Base-by-base conservation (phyloP, 345 rosid species). In the Kandelia obovata region DNA sequence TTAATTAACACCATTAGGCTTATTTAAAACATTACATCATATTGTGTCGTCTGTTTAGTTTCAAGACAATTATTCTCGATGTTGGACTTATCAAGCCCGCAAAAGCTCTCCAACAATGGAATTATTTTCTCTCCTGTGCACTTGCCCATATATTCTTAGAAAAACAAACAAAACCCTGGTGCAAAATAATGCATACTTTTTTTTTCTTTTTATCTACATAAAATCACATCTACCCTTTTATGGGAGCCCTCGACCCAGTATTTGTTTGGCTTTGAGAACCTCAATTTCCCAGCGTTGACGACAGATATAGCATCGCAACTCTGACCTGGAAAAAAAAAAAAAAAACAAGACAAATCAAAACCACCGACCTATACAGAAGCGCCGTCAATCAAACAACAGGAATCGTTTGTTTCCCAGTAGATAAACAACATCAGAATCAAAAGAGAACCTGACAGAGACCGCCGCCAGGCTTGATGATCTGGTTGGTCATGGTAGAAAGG, bases 241-340 rank as follows among this genome's bases (percentile, higher is more conserved):
- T 89, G 96, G 49, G 94, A 91, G 78, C 78, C 83, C 79, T 93
- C 91, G 23, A 87, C 83, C 92, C 92, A 85, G 49, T 85, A 89
- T 73, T 87, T 89, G 75, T 84, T 87, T 30, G 89, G 96, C 81
- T 84, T 91, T 0, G 88, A 80, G 78, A 83, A 85, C 73, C 80
- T 82, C 51, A 91, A 80, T 68, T 83, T 87, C 66, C 98, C 97
- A 46, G 94, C 92, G 73, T 83, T 89, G 72, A 79, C 77, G 19
- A 85, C 97, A 62, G 87, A 78, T 67, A 93, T 83, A 49, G 79
- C 77, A 81, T 91, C 93, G 68, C 72, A 62, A 57, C 89, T 92
- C 97, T 92, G 80, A 11, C 27, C 53, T 53, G 70, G 19, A 32
- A 25, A 20, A 20, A 17, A n/a, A 7, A 31, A 31, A 31, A 27